Evolutionary conservation across 179 eudicot species (phyloP), one percentile per base, ranked within the genome.

Genomic region (Sideroxylon spinosum): DNA sequence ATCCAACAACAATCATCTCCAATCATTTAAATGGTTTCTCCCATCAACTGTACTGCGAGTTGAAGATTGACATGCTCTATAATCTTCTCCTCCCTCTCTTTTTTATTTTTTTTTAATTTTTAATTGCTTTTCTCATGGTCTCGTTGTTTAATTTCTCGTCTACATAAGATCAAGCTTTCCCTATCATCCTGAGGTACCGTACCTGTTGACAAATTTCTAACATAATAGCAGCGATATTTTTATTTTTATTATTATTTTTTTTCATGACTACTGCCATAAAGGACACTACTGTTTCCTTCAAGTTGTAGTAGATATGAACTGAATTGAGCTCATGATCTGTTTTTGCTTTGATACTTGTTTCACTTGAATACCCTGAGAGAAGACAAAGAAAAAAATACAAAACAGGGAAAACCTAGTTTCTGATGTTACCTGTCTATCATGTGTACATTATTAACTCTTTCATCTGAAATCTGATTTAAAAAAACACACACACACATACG

Each of bases 101-200:
- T 52, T 52, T 59, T 9, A n/a, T 59, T 12, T 9, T 59, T 59
- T 59, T 9, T 19, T 19, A 6, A 19, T 70, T 50, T 49, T n/a
- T n/a, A n/a, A 1, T 20, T 7, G 1, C 32, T 70, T 46, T 68
- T 68, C 19, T 46, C 16, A 32, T n/a, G 17, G 26, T 28, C 50
- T 68, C 44, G 7, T 37, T 8, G 50, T 68, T 20, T 48, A 10
- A 8, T 68, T 68, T 66, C 52, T 37, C n/a, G 25, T 50, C 52
- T 68, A 23, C 71, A 68, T 68, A 5, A 6, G 71, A 68, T 68
- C 22, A 13, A 29, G 70, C 70, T 66, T 66, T 26, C 49, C 48
- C 6, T 29, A 4, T 66, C 71, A 68, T 68, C 19, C 25, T 11
- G 52, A 68, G 71, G 71, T 37, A 68, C 16, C 37, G 23, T 37